phyloP scores from a whole-genome alignment of 306 rosid species.

The Erythrophleum fordii region DNA sequence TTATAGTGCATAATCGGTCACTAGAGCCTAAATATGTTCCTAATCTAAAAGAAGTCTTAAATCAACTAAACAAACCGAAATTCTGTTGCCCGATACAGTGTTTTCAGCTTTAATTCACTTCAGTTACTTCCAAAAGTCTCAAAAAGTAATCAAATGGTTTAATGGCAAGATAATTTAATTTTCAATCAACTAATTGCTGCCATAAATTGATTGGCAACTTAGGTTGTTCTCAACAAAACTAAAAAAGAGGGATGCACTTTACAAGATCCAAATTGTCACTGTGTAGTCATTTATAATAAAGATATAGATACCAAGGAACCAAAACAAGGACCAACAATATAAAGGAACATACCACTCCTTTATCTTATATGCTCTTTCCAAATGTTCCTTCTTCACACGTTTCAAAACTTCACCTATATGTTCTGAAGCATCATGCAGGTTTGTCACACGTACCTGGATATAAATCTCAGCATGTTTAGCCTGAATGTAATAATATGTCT shows the following conservation, averaged over 20 bases:
- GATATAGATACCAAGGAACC: background rate
- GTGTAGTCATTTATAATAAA: background rate
- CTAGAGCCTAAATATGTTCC: background rate
- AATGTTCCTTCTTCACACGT: slow-evolving; percentile 89
- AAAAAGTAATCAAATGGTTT: background rate
- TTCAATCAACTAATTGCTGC: background rate
- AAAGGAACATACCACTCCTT: slow-evolving; percentile 62
- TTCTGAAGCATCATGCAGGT: slow-evolving; percentile 89
- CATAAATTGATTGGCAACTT: slow-evolving; percentile 1
- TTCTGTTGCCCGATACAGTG: background rate
- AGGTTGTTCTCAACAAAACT: slow-evolving; percentile 9
- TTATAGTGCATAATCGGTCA: background rate
- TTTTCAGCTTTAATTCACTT: background rate
- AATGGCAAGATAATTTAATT: background rate
- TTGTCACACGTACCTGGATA: slow-evolving; percentile 91
- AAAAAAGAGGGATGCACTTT: slow-evolving; percentile 7
- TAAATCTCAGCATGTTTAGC: slow-evolving; percentile 6
- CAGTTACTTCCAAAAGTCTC: background rate
- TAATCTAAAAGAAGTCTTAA: background rate
- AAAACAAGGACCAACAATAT: slow-evolving; percentile 14
- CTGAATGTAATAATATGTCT: background rate
- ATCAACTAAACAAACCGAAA: slow-evolving; percentile 1
- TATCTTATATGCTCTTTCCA: slow-evolving; percentile 88
- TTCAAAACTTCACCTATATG: slow-evolving; percentile 95
- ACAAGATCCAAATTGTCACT: slow-evolving; percentile 8